Conservation (phyloP, 2,329 filamentous ascomycete species). For the Talaromyces funiculosus region DNA sequence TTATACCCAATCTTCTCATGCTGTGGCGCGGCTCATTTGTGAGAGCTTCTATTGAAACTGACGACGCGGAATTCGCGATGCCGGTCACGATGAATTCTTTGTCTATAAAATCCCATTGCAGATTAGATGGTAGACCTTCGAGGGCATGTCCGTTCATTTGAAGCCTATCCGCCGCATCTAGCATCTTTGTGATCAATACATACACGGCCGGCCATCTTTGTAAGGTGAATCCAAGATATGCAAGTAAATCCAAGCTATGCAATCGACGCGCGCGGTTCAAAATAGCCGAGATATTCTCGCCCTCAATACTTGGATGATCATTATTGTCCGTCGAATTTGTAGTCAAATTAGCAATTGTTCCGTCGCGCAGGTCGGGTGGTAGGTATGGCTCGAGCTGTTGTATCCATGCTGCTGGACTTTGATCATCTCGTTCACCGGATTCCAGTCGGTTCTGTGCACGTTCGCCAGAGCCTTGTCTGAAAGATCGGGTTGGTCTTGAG, state of each 20-base stretch:
- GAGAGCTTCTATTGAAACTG: slow-evolving; percentile 18
- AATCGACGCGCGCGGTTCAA: slow-evolving; percentile 26
- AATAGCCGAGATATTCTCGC: slow-evolving; percentile 27
- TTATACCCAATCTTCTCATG: slow-evolving; percentile 21
- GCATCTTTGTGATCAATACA: slow-evolving; percentile 32
- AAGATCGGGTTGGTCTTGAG: neutral
- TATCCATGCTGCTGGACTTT: slow-evolving; percentile 30
- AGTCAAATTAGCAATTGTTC: slow-evolving; percentile 8
- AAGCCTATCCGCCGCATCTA: slow-evolving; percentile 32
- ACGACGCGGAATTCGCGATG: neutral
- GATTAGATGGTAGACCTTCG: slow-evolving; percentile 24
- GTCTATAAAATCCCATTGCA: slow-evolving; percentile 23
- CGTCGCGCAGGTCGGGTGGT: slow-evolving; percentile 21
- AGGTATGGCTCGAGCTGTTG: slow-evolving; percentile 30
- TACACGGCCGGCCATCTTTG: slow-evolving; percentile 39
- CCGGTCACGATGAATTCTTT: neutral
- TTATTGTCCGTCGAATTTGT: neutral
- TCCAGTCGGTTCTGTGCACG: neutral
- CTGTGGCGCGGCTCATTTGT: slow-evolving; percentile 23
- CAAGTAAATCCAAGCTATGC: slow-evolving; percentile 32
- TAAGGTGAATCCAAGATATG: slow-evolving; percentile 35
- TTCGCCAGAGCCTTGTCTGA: neutral
- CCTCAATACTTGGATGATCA: slow-evolving; percentile 18
- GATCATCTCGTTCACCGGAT: slow-evolving; percentile 14
- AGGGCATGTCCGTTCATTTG: slow-evolving; percentile 15